These are phyloP conservation scores for Osmozyma mogii DNA, from an alignment of 805 yeast species.

Conservation along the genomic window DNA sequence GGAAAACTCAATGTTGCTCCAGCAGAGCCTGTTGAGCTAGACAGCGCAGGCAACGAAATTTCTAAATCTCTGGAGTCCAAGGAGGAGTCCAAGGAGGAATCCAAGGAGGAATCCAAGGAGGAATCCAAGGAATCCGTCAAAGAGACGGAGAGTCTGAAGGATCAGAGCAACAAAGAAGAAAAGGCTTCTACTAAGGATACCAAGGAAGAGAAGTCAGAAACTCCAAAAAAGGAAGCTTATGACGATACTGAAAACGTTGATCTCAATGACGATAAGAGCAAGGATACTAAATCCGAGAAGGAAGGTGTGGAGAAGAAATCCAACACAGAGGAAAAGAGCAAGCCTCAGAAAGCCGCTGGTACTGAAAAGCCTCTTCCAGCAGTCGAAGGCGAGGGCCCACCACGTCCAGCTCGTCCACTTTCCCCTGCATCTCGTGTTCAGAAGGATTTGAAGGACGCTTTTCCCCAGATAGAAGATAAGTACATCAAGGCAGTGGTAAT, in stretches of 20 bases:
- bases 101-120: not conserved
- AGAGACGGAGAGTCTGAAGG: not conserved
- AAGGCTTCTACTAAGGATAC: constrained; percentile 1
- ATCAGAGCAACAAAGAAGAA: too few species aligned
- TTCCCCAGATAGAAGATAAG: constrained; percentile 68
- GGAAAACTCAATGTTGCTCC: too few species aligned
- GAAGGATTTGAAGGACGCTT: constrained; percentile 71
- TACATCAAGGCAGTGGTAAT: constrained; percentile 71
- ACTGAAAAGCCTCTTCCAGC: constrained; percentile 19
- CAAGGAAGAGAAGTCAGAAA: not conserved
- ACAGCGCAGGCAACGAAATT: too few species aligned
- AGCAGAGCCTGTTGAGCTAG: too few species aligned
- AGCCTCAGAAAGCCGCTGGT: constrained; percentile 2
- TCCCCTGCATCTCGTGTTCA: constrained; percentile 49
- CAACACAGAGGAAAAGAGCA: constrained; percentile 1
- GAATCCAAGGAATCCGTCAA: not conserved
- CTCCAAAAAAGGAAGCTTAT: constrained; percentile 1
- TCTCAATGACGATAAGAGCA: too few species aligned
- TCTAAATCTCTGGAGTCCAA: too few species aligned
- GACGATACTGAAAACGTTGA: constrained; percentile 1
- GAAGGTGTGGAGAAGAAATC: constrained; percentile 1
- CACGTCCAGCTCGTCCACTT: constrained; percentile 48
- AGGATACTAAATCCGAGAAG: too few species aligned
- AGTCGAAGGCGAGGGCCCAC: too few species aligned
- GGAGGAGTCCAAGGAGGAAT: not conserved